Percentiles rank a stretch among this genome's conserved stretches.
Conservation (phyloP, 495 filamentous ascomycete species). For the Penicillium goetzii region DNA sequence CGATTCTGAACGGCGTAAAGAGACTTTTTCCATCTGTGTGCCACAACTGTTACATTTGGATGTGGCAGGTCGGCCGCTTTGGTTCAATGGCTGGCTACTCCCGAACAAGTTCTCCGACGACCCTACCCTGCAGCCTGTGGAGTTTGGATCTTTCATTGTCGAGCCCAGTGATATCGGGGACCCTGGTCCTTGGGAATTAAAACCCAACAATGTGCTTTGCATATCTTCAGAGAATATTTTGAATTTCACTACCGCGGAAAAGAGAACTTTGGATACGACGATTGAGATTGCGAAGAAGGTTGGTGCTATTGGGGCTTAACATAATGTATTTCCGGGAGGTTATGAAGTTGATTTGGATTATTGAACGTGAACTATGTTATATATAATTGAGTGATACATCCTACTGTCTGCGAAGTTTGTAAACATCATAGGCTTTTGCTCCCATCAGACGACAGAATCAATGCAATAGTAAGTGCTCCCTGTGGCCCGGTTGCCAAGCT, state of each 20-base stretch:
- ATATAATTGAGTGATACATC: too few relatives aligned
- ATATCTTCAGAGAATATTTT: not conserved
- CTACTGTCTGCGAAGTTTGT: too few relatives aligned
- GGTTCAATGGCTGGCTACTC: conserved; percentile 41
- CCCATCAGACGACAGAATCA: too few relatives aligned
- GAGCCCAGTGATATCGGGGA: not conserved
- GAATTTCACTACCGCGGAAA: not conserved
- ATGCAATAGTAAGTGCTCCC: too few relatives aligned
- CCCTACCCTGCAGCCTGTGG: not conserved
- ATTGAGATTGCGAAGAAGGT: not conserved
- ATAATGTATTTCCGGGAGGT: too few relatives aligned
- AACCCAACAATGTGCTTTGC: not conserved
- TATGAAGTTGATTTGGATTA: too few relatives aligned
- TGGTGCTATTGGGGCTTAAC: not conserved
- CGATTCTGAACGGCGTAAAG: not conserved
- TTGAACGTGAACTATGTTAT: too few relatives aligned
- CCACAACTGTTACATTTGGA: conserved; percentile 36
- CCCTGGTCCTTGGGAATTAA: not conserved
- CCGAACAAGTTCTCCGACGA: conserved; percentile 27
- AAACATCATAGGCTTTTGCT: too few relatives aligned
- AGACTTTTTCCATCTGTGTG: conserved; percentile 28
- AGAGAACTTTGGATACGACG: not conserved
- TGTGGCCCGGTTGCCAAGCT: too few relatives aligned
- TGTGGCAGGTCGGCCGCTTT: conserved; percentile 25
- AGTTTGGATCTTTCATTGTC: not conserved